Percentiles rank a stretch among this genome's conserved stretches.
Evolutionary conservation across 345 rosid species (phyloP).

Genomic region (Chamaenerion angustifolium): DNA sequence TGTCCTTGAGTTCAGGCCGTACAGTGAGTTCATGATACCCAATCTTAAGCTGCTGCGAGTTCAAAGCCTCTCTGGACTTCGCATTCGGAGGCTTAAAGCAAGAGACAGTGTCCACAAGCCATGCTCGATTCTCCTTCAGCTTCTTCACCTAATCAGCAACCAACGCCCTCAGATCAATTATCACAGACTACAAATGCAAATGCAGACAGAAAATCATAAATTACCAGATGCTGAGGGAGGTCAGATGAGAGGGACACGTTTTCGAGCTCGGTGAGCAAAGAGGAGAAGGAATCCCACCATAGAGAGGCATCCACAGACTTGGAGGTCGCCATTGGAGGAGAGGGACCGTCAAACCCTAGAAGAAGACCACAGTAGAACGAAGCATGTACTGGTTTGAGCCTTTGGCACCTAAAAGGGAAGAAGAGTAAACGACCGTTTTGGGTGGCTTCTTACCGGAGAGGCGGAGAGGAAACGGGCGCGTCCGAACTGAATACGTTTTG

Average conservation of each 20-base stretch:
- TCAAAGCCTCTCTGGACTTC: slow-evolving; percentile 66
- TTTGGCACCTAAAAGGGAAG: no score
- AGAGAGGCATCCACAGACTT: slow-evolving; percentile 50
- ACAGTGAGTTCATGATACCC: slow-evolving; percentile 45
- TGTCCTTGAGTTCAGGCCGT: slow-evolving; percentile 46
- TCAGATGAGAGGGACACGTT: slow-evolving; percentile 39
- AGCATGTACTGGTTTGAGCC: no score
- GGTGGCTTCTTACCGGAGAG: no score
- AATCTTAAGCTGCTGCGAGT: slow-evolving; percentile 32
- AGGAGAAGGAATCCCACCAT: slow-evolving; percentile 75
- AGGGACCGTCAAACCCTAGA: slow-evolving; percentile 3
- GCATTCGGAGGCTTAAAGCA: slow-evolving; percentile 47
- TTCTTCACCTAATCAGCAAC: slow-evolving; percentile 38
- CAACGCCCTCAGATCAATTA: background rate
- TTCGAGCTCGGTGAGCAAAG: slow-evolving; percentile 58
- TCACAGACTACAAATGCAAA: background rate
- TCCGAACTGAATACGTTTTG: no score
- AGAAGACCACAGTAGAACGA: no score
- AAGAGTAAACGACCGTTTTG: no score
- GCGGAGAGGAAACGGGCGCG: no score
- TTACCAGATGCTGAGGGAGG: slow-evolving; percentile 42
- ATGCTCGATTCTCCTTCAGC: slow-evolving; percentile 52
- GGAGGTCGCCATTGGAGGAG: slow-evolving; percentile 32
- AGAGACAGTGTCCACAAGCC: slow-evolving; percentile 53
- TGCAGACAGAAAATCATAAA: slow-evolving; percentile 1